Base-by-base conservation (phyloP, 2,329 filamentous ascomycete species). In the Penicillium sp. region DNA sequence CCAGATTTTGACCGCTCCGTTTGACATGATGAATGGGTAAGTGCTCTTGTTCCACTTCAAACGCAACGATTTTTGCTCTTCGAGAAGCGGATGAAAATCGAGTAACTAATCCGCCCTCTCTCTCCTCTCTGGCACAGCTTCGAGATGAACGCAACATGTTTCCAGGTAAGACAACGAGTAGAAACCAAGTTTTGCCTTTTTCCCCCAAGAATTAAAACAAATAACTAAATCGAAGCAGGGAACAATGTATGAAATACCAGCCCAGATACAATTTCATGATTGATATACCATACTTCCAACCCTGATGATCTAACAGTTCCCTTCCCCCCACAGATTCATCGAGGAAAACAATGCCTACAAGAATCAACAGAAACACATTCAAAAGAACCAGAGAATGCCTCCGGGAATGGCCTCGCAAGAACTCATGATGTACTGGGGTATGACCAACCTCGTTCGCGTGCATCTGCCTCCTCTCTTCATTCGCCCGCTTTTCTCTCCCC, bases 341-440 rank as follows among this genome's bases (percentile, higher is more conserved):
- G 93, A 98, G 69, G 93, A 98, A 62, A 87, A 95, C 66, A 83
- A 94, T 62, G 73, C 74, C 12, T 84, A 84, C 62, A 91, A 90
- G 61, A 72, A 83, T 41, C 75, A 78, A 1, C 79, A 81, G 9
- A 79, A 82, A 55, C 69, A 73, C 51, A 73, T 76, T 29, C 84
- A 90, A 67, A 75, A 62, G 24, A 67, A 66, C 56, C 76, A 73
- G 59, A 63, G 66, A 44, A 68, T 73, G 50, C 71, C 75, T 51
- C 71, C 78, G 60, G 73, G 81, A 56, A 71, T 75, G 61, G 73
- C 76, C 64, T 80, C 87, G 0, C 83, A 86, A 43, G 86, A 93
- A 49, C 75, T 90, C 54, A 96, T 96, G 90, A 83, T 85, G 43
- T 98, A 84, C 64, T 97, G 91, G 91, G 91, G 88, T 90, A 70